Evolutionary conservation across 345 rosid species (phyloP).

Genomic region (Toxicodendron radicans): DNA sequence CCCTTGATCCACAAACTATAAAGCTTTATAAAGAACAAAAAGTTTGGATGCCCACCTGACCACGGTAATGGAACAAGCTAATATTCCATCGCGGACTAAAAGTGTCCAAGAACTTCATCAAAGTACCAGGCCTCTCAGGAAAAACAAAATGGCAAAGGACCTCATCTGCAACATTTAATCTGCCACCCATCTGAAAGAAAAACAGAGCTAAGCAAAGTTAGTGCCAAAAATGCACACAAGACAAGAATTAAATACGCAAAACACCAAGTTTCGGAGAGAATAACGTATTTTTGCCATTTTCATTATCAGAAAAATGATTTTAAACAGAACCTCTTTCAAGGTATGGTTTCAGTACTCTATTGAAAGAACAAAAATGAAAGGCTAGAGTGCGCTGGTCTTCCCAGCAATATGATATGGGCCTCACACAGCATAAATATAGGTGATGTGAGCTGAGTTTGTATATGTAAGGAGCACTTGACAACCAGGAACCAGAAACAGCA

Average conservation of each 20-base stretch:
- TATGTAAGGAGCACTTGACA: neutral
- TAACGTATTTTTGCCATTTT: neutral
- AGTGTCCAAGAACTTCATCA: slow-evolving; percentile 87
- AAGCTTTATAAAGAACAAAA: neutral
- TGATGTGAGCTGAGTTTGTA: neutral
- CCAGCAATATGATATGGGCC: neutral
- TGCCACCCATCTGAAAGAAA: slow-evolving; percentile 80
- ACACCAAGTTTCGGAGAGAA: neutral
- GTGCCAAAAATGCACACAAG: neutral
- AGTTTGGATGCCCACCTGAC: slow-evolving; percentile 49
- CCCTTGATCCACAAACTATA: too few species aligned
- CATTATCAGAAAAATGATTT: neutral
- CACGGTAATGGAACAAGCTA: slow-evolving; percentile 91
- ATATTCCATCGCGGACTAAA: slow-evolving; percentile 98
- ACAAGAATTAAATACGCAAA: neutral
- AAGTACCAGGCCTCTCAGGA: slow-evolving; percentile 95
- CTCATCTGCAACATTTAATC: slow-evolving; percentile 68
- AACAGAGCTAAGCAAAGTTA: neutral
- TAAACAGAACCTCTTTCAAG: too few species aligned
- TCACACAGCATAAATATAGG: neutral
- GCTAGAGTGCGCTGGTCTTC: neutral
- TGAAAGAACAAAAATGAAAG: neutral
- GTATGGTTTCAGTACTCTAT: neutral
- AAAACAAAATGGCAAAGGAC: slow-evolving; percentile 76
- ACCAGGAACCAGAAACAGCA: neutral